These are phyloP conservation scores for Phaeolepiota aurea DNA, from an alignment of 768 basidiomycete species.

Conservation along the genomic window DNA sequence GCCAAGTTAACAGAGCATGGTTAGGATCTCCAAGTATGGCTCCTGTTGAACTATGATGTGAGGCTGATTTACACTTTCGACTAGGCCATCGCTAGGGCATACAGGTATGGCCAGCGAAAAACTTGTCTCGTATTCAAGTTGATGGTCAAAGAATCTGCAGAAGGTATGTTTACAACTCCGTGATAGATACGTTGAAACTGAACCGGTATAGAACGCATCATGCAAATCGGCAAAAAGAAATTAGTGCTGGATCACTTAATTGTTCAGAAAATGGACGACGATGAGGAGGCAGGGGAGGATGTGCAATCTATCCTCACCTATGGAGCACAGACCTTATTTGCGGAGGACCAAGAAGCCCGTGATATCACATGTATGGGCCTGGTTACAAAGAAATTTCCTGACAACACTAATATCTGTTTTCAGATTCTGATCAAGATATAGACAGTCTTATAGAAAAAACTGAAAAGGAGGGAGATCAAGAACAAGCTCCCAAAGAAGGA, in stretches of 20 bases:
- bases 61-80: slow-evolving; percentile 2
- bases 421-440: slow-evolving; percentile 76
- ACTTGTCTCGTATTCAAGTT: slow-evolving; percentile 93
- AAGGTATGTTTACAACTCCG: slow-evolving; percentile 39
- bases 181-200: neutral
- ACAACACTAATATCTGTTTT: neutral
- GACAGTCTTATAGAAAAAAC: slow-evolving; percentile 84
- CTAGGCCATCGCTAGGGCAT: slow-evolving; percentile 89
- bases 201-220: slow-evolving; percentile 66
- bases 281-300: slow-evolving; percentile 64
- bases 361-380: slow-evolving; percentile 64
- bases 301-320: slow-evolving; percentile 86
- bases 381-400: neutral
- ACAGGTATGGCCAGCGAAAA: slow-evolving; percentile 93
- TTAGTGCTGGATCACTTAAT: slow-evolving; percentile 91
- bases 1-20: neutral
- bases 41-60: neutral
- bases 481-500: slow-evolving; percentile 38
- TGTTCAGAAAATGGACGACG: slow-evolving; percentile 92
- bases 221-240: slow-evolving; percentile 93
- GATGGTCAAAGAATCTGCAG: slow-evolving; percentile 91
- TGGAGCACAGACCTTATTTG: slow-evolving; percentile 82
- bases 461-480: slow-evolving; percentile 59
- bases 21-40: slow-evolving; percentile 83
- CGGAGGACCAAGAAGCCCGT: slow-evolving; percentile 45